Conservation (phyloP, 345 rosid genomes). For the Citrus trifoliata region DNA sequence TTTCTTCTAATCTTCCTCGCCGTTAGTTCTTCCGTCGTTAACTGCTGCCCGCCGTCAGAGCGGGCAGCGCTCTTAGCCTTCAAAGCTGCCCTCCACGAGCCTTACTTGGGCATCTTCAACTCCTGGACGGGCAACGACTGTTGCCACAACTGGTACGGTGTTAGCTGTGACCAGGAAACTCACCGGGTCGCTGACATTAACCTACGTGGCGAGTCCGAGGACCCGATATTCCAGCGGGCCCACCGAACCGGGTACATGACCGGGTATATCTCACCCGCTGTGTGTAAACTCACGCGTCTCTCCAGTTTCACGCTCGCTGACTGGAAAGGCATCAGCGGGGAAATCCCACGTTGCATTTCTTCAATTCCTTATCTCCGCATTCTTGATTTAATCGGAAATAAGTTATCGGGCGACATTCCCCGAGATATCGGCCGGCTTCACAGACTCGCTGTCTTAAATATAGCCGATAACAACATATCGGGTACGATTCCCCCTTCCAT, state of each 20-base stretch:
- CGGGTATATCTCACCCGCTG: conserved; percentile 57
- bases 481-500: conserved; percentile 66
- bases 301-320: conserved; percentile 72
- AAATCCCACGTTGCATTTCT: conserved; percentile 64
- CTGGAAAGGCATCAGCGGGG: conserved; percentile 89
- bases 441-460: conserved; percentile 66
- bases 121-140: conserved; percentile 85
- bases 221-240: conserved; percentile 67
- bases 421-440: conserved; percentile 52
- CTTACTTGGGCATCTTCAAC: conserved; percentile 68
- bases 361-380: conserved; percentile 65
- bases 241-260: conserved; percentile 75
- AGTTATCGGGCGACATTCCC: conserved; percentile 59
- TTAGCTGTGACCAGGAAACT: conserved; percentile 71
- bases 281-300: conserved; percentile 63
- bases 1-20: conserved; percentile 25
- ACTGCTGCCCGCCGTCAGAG: conserved; percentile 71
- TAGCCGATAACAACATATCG: conserved; percentile 70
- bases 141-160: conserved; percentile 86
- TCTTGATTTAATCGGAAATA: conserved; percentile 72
- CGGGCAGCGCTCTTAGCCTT: conserved; percentile 63
- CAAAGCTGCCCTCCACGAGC: conserved; percentile 64
- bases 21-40: conserved; percentile 32
- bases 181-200: conserved; percentile 75
- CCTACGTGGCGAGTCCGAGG: conserved; percentile 91